phyloP scores from a whole-genome alignment of 805 yeast species.

The Candida piceae region DNA sequence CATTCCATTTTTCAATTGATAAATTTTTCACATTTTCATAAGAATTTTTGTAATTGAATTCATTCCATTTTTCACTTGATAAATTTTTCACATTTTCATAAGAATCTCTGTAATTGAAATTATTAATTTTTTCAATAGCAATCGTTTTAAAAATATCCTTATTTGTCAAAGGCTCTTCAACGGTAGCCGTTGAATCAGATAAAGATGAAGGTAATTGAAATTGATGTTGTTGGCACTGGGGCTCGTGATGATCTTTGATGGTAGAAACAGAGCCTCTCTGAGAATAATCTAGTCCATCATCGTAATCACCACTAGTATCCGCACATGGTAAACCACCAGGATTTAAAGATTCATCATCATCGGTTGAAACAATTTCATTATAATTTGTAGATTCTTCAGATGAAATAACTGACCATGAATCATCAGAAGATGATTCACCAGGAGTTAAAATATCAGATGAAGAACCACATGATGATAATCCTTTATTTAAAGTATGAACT shows the following conservation, averaged over 20 bases:
- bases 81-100: too few relatives aligned
- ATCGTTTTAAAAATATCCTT: too few relatives aligned
- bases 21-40: too few relatives aligned
- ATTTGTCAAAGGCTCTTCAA: too few relatives aligned
- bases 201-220: background rate
- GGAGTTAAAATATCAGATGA: constrained; percentile 16
- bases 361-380: constrained; percentile 18
- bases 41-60: too few relatives aligned
- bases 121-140: too few relatives aligned
- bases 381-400: constrained; percentile 10
- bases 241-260: background rate
- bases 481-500: too few relatives aligned
- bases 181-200: background rate
- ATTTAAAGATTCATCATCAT: constrained; percentile 8
- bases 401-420: constrained; percentile 20
- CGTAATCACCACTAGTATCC: background rate
- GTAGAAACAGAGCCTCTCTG: too few relatives aligned
- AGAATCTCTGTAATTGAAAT: too few relatives aligned
- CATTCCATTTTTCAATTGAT: too few relatives aligned
- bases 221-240: background rate
- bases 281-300: background rate
- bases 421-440: constrained; percentile 18
- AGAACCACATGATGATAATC: background rate
- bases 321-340: background rate
- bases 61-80: too few relatives aligned